Evolutionary conservation across 257 asterid genomes (phyloP), one percentile per base, ranked within the genome.

Genomic region (Verbena officinalis): DNA sequence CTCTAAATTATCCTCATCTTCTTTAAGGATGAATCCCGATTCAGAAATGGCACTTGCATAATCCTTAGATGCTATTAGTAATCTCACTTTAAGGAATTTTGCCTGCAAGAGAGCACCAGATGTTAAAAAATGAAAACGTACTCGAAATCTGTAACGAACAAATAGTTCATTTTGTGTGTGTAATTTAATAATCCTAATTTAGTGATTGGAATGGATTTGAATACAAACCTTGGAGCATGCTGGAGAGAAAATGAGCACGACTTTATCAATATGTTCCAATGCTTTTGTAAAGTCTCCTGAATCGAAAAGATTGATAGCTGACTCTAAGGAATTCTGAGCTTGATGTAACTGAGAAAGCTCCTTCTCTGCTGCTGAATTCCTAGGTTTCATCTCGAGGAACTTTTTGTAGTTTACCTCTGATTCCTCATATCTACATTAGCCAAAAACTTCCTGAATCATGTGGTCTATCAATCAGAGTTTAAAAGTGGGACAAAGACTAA

Each of bases 201-300:
- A 38, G 40, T n/a, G 24, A 39, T 14, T 36, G n/a, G 38, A 40
- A 38, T 20, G 30, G 49, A 62, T 53, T 45, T 27, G 54, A 59
- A 45, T 69, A 72, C 55, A 36, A 70, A 92, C 98, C 90, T 89
- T 74, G 40, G 82, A 73, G 81, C 98, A 91, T 63, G 91, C 95
- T 51, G 96, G 96, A 77, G 98, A 91, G 68, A 91, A 91, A 66
- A 91, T 86, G 31, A 91, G 96, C 30, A 91, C 96, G 38, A 91
- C 95, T 80, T 89, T 91, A 24, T 80, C 84, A 45, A 91, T 65
- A 64, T 78, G 79, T 33, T 86, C 98, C 86, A 86, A 56, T 49
- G 91, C 88, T 76, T 85, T 89, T 22, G 76, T 57, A 60, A 80
- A 80, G 57, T 89, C 95, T 13, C 88, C 90, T 0, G 95, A 83